These are phyloP conservation scores for Thinopyrum obtusiflorum DNA, from an alignment of 202 grass and related monocot genomes.

Conservation along the genomic window DNA sequence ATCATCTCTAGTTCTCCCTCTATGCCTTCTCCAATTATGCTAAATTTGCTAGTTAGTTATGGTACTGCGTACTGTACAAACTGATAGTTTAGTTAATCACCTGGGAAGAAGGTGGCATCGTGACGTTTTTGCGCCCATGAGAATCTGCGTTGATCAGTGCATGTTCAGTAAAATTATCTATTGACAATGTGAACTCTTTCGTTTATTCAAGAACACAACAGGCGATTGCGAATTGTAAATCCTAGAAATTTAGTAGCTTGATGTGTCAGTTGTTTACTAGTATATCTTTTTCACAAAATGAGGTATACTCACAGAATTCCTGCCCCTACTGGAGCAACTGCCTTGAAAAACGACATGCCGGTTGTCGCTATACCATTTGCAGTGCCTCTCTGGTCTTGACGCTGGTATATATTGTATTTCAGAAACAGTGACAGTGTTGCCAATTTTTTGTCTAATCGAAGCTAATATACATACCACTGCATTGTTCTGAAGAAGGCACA, in stretches of 20 bases:
- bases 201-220: background rate
- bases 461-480: slow-evolving; percentile 59
- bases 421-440: background rate
- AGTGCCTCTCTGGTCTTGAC: slow-evolving; percentile 79
- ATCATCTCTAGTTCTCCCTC: background rate
- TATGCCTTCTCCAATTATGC: background rate
- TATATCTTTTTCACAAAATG: background rate
- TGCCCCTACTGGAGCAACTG: slow-evolving; percentile 63
- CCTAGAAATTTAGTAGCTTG: background rate
- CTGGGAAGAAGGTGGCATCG: slow-evolving; percentile 56
- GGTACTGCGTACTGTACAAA: background rate
- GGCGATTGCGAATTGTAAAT: no score
- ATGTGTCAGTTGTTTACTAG: background rate
- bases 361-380: slow-evolving; percentile 88
- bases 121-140: slow-evolving; percentile 78
- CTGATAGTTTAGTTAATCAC: slow-evolving; percentile 20
- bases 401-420: slow-evolving; percentile 35
- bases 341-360: slow-evolving; percentile 84
- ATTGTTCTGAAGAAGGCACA: slow-evolving; percentile 75
- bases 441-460: background rate
- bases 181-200: background rate
- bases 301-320: slow-evolving; percentile 45
- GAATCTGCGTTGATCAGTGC: slow-evolving; percentile 43
- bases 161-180: background rate
- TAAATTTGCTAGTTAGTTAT: background rate